Conservation (phyloP, 441 rosid species). For the Eruca vesicaria region DNA sequence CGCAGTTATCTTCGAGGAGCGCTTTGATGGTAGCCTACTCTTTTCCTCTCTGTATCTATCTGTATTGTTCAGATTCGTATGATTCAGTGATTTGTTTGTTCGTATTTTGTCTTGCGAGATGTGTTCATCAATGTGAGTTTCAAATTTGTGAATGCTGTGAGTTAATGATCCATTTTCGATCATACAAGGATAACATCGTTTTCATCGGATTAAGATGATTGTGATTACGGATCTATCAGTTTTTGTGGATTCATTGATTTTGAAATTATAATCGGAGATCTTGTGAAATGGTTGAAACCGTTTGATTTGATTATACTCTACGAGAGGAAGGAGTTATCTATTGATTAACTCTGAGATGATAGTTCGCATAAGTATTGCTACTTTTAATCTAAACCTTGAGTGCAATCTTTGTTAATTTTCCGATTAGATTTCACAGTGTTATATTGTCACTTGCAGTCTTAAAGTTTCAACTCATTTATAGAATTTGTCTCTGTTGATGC, state of each 20-base stretch:
- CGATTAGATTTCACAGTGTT: not conserved
- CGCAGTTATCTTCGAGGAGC: constrained; percentile 81
- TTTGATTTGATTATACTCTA: not conserved
- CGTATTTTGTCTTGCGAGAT: not conserved
- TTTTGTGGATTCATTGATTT: not conserved
- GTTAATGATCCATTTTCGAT: constrained; percentile 3
- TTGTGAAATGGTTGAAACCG: not conserved
- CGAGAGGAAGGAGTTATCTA: not conserved
- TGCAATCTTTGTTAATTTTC: constrained; percentile 2
- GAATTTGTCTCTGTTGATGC: not conserved
- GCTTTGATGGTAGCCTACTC: constrained; percentile 62
- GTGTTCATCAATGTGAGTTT: not conserved
- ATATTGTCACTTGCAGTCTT: not conserved
- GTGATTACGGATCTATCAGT: constrained; percentile 39
- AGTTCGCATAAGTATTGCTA: not conserved
- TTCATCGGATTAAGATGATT: constrained; percentile 1
- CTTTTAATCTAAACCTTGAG: not conserved
- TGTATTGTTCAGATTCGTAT: not conserved
- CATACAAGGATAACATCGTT: not conserved
- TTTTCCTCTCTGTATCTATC: not conserved
- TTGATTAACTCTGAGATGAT: constrained; percentile 1
- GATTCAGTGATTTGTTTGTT: constrained; percentile 6
- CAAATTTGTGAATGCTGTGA: not conserved
- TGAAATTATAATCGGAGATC: not conserved
- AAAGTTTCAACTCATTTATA: not conserved